phyloP scores from a whole-genome alignment of 78 protist species.

The Dictyostelium capitatum region DNA sequence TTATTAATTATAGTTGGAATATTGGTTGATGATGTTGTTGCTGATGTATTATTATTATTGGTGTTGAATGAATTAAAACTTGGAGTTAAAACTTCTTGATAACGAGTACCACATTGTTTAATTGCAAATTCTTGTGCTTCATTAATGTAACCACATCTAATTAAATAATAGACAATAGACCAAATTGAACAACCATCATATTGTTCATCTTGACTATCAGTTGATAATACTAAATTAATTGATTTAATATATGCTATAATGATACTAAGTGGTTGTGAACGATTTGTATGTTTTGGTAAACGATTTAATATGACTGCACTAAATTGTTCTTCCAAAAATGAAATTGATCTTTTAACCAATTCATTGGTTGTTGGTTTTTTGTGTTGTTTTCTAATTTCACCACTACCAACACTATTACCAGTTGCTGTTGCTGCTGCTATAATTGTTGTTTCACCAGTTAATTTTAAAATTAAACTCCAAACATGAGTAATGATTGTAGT shows the following conservation, averaged over 20 bases:
- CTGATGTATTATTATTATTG: not conserved
- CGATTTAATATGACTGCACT: not conserved
- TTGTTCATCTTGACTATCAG: slow-evolving; percentile 6
- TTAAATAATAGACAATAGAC: slow-evolving; percentile 30
- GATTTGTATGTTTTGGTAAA: slow-evolving; percentile 37
- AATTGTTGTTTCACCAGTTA: not conserved
- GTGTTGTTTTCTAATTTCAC: not conserved
- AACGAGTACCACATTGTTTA: slow-evolving; percentile 15
- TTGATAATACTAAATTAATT: not conserved
- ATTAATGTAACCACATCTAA: slow-evolving; percentile 25
- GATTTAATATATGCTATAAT: slow-evolving; percentile 18
- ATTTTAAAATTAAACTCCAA: slow-evolving; percentile 12
- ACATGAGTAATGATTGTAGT: slow-evolving; percentile 9
- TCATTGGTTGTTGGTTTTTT: not conserved
- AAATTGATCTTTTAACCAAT: not conserved
- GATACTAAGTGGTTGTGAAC: slow-evolving; percentile 35
- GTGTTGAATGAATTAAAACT: slow-evolving; percentile 13
- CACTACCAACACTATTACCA: not conserved
- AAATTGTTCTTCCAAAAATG: slow-evolving; percentile 46
- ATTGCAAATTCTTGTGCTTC: slow-evolving; percentile 20
- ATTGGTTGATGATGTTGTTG: not conserved
- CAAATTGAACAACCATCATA: slow-evolving; percentile 33
- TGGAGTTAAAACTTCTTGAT: not conserved
- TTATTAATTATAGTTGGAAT: not conserved
- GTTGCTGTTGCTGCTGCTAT: not conserved